These are phyloP conservation scores for Solanum tarapatanum DNA, from an alignment of 257 asterid genomes.

Conservation along the genomic window DNA sequence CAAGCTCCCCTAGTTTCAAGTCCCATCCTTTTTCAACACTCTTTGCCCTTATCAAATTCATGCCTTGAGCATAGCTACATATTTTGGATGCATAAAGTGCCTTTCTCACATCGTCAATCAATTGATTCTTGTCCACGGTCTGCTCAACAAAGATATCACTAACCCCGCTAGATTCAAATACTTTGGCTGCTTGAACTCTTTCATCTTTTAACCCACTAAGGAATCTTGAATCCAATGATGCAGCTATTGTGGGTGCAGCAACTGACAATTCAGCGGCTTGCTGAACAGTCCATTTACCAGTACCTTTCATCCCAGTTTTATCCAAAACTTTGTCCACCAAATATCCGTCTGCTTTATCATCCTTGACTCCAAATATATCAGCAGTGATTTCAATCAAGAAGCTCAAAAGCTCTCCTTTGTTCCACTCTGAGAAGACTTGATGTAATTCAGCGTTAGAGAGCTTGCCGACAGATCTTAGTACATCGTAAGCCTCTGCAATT, in stretches of 20 bases:
- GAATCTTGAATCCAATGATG: constrained; percentile 90
- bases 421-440: constrained; percentile 73
- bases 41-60: constrained; percentile 91
- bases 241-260: constrained; percentile 93
- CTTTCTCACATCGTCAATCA: constrained; percentile 75
- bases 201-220: constrained; percentile 92
- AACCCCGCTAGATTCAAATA: constrained; percentile 61
- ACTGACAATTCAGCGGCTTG: constrained; percentile 93
- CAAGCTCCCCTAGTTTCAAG: constrained; percentile 81
- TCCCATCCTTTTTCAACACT: constrained; percentile 85
- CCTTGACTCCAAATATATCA: constrained; percentile 86
- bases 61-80: constrained; percentile 93
- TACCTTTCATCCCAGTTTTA: constrained; percentile 98
- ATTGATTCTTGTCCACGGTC: constrained; percentile 43
- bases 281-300: constrained; percentile 97
- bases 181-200: constrained; percentile 72
- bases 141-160: constrained; percentile 46
- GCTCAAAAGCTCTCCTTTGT: constrained; percentile 82
- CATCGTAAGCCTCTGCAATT: constrained; percentile 89
- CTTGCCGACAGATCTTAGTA: constrained; percentile 83
- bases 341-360: constrained; percentile 69
- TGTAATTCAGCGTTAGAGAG: constrained; percentile 68
- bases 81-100: constrained; percentile 87
- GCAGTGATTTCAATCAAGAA: constrained; percentile 95
- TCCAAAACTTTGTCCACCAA: constrained; percentile 88